phyloP scores from a whole-genome alignment of 495 filamentous ascomycete genomes.

The Penicillium odoratum region DNA sequence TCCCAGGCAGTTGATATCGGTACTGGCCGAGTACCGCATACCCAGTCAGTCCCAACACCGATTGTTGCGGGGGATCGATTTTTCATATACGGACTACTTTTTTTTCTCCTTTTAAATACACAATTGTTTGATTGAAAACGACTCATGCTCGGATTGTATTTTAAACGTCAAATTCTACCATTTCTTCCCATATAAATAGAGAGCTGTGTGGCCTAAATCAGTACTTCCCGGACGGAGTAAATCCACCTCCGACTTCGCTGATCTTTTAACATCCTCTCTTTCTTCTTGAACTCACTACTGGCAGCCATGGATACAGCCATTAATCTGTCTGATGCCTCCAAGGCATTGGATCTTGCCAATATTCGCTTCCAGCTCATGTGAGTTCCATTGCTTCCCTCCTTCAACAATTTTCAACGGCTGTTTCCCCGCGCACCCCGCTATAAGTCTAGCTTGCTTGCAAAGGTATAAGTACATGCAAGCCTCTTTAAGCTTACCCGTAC shows the following conservation, averaged over 20 bases:
- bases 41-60: slow-evolving; percentile 2
- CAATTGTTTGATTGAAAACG: not conserved
- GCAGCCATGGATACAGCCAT: slow-evolving; percentile 82
- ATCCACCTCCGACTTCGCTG: slow-evolving; percentile 23
- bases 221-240: slow-evolving; percentile 4
- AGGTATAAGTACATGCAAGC: not conserved
- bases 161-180: not conserved
- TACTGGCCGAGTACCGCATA: slow-evolving; percentile 17
- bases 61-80: not conserved
- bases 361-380: slow-evolving; percentile 97
- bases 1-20: slow-evolving; percentile 6
- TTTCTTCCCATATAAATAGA: slow-evolving; percentile 1
- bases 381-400: slow-evolving; percentile 22
- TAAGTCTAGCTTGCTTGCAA: not conserved
- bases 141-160: not conserved
- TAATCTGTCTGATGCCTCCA: slow-evolving; percentile 77
- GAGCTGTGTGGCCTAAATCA: not conserved
- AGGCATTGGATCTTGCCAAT: slow-evolving; percentile 85
- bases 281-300: slow-evolving; percentile 10
- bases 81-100: too few relatives aligned
- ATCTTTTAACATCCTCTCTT: slow-evolving; percentile 6
- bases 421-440: slow-evolving; percentile 10
- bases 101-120: not conserved
- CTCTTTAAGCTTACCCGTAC: not conserved
- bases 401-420: not conserved